Evolutionary conservation across 164 flowering plant species (phyloP), one percentile per base, ranked within the genome.

Genomic region (Santalum album): DNA sequence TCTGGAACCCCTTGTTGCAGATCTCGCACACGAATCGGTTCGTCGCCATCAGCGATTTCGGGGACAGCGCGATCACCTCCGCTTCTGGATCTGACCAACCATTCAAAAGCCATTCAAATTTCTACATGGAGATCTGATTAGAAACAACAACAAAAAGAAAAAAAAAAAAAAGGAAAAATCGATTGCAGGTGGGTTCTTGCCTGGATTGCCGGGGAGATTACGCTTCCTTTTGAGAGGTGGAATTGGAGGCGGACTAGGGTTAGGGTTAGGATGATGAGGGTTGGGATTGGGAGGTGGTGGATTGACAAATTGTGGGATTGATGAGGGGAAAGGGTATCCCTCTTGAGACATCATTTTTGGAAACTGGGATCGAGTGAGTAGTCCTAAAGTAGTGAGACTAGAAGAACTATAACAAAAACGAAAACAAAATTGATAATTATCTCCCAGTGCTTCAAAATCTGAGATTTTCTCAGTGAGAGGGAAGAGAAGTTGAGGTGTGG

Each of bases 81-180:
- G 90, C 87, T 60, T 77, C 83, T 62, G 90, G 90, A 78, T 84
- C 90, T 84, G 74, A 29, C n/a, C n/a, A n/a, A n/a, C n/a, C n/a
- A n/a, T n/a, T 29, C 34, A 29, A 29, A 29, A 29, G 34, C 6
- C 34, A 29, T 29, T 29, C 6, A 9, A 29, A 3, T 29, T 4
- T 4, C 4, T 3, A 29, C 4, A 29, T 29, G 34, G 34, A 9
- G 9, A 29, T 29, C 4, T 29, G 9, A 3, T 4, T 29, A 29
- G 9, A 29, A 29, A 29, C 34, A 29, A 3, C 34, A 3, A 3
- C 9, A 29, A 29, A 29, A 29, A 29, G 9, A 9, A 29, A 29
- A 29, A 29, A 29, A 9, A 49, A 43, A 64, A 21, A 21, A 36
- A 38, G 17, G 10, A n/a, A 12, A 55, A 49, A 2, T n/a, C n/a